Evolutionary conservation across 2,329 filamentous ascomycete genomes (phyloP).

Genomic region (Incumbomyces delicatus): DNA sequence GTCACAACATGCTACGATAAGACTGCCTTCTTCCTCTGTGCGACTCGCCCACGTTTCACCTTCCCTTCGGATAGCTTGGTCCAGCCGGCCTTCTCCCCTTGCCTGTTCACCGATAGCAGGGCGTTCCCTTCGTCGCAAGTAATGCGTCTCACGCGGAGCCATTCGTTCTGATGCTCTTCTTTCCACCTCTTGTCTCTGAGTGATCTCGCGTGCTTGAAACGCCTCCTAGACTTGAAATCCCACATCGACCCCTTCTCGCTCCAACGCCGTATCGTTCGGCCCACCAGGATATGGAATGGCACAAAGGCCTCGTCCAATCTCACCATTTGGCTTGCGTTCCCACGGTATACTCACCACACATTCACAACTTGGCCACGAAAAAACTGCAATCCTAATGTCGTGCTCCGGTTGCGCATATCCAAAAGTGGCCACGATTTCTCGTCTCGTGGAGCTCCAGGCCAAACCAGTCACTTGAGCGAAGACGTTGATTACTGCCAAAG

Average conservation of each 20-base stretch:
- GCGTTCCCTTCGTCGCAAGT: neutral
- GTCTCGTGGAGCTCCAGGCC: conserved; percentile 75
- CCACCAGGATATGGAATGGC: conserved; percentile 75
- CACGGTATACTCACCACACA: conserved; percentile 78
- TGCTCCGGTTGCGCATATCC: conserved; percentile 89
- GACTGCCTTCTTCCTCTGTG: conserved; percentile 63
- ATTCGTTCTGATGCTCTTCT: neutral
- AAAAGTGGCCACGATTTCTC: conserved; percentile 88
- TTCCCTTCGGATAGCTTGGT: conserved; percentile 28
- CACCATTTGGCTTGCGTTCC: conserved; percentile 35
- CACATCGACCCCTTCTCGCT: conserved; percentile 2
- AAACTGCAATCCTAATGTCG: conserved; percentile 78
- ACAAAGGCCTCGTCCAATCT: conserved; percentile 56
- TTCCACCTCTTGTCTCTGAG: neutral
- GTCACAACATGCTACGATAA: conserved; percentile 86
- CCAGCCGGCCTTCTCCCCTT: no score
- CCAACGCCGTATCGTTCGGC: conserved; percentile 30
- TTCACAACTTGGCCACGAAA: conserved; percentile 85
- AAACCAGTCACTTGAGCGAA: conserved; percentile 87
- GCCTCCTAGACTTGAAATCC: conserved; percentile 5
- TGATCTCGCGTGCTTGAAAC: neutral
- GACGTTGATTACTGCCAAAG: conserved; percentile 82
- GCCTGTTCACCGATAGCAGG: no score
- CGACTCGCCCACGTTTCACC: conserved; percentile 47
- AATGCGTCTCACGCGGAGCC: neutral